Evolutionary conservation across 345 rosid species (phyloP).

Genomic region (Euphorbia pulcherrima): DNA sequence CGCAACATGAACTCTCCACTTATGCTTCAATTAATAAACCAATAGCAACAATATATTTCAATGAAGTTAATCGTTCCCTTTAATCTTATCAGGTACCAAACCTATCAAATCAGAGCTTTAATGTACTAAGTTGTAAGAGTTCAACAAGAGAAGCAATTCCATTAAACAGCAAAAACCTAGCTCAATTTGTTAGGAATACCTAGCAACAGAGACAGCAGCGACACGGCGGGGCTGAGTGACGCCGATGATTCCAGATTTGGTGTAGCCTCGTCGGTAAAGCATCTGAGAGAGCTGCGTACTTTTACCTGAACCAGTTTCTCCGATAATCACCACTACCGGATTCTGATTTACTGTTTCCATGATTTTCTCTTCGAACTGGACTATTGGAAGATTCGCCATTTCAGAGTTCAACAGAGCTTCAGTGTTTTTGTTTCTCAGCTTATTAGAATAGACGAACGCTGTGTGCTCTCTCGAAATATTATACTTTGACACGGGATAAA

Average conservation of each 20-base stretch:
- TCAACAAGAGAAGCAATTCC: not conserved
- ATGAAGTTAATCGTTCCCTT: not conserved
- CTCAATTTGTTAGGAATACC: conserved; percentile 30
- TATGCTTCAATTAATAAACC: not conserved
- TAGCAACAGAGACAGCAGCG: conserved; percentile 89
- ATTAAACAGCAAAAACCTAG: not conserved
- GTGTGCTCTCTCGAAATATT: too few species aligned
- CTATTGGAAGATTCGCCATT: conserved; percentile 79
- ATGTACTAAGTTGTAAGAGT: not conserved
- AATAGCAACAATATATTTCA: not conserved
- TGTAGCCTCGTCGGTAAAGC: conserved; percentile 70
- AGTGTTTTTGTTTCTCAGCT: too few species aligned
- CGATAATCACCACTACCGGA: conserved; percentile 72
- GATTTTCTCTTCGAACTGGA: conserved; percentile 72
- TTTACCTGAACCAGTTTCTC: conserved; percentile 95
- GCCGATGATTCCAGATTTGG: conserved; percentile 65
- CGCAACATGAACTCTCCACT: not conserved
- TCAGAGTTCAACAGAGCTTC: not conserved
- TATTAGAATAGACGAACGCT: too few species aligned
- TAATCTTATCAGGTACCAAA: not conserved
- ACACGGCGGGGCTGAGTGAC: conserved; percentile 97
- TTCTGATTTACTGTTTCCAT: conserved; percentile 61
- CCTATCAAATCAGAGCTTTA: not conserved
- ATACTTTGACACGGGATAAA: too few species aligned
- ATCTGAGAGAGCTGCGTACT: conserved; percentile 99